phyloP scores from a whole-genome alignment of 2,329 filamentous ascomycete genomes.

The Curvularia hawaiiensis region DNA sequence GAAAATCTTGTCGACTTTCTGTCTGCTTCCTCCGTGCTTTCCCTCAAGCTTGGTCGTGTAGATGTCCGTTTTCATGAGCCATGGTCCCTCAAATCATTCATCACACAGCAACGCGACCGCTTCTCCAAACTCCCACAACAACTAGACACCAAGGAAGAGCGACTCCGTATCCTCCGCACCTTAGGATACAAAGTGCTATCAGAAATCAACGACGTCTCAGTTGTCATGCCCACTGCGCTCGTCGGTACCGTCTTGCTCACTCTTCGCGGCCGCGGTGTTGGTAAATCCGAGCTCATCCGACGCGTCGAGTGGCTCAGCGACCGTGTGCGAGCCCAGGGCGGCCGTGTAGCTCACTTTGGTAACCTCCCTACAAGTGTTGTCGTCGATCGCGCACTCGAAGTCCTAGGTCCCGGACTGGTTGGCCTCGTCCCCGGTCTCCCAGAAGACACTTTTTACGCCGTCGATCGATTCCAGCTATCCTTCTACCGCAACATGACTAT shows the following conservation, averaged over 20 bases:
- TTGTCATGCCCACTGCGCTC: conserved; percentile 96
- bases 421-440: conserved; percentile 78
- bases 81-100: conserved; percentile 85
- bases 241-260: conserved; percentile 94
- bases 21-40: conserved; percentile 86
- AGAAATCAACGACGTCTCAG: conserved; percentile 94
- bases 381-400: conserved; percentile 86
- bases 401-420: conserved; percentile 87
- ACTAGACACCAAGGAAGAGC: conserved; percentile 51
- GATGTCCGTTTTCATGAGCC: conserved; percentile 97
- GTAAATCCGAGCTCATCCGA: conserved; percentile 81
- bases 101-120: conserved; percentile 74
- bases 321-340: conserved; percentile 82
- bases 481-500: conserved; percentile 99
- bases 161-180: conserved; percentile 78
- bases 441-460: conserved; percentile 92
- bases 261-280: conserved; percentile 87
- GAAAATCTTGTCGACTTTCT: conserved; percentile 91
- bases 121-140: conserved; percentile 50
- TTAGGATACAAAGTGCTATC: conserved; percentile 90
- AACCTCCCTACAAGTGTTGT: conserved; percentile 79
- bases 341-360: conserved; percentile 91
- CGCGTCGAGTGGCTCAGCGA: conserved; percentile 89
- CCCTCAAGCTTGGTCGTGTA: conserved; percentile 84
- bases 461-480: conserved; percentile 92